These are phyloP conservation scores for Pseudocercospora crystallina DNA, from an alignment of 2,329 filamentous ascomycete genomes.

Conservation along the genomic window DNA sequence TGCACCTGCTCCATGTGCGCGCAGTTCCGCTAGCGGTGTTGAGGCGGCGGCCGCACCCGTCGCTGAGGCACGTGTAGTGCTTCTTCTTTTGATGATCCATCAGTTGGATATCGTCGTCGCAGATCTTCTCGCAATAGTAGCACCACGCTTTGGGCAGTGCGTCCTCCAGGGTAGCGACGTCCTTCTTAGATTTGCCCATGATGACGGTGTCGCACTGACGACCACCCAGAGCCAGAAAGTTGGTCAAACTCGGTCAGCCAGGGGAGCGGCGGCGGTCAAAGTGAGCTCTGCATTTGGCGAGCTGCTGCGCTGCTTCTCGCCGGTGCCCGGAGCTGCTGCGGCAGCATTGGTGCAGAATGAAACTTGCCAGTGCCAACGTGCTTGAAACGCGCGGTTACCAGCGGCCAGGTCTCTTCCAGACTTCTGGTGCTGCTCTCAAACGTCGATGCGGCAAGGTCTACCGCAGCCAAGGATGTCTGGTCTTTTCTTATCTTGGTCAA, in stretches of 20 bases:
- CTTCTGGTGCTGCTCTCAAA: constrained; percentile 35
- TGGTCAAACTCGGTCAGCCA: too few relatives aligned
- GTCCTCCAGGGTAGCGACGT: constrained; percentile 83
- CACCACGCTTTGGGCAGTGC: constrained; percentile 88
- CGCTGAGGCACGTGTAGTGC: constrained; percentile 82
- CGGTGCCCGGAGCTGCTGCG: too few relatives aligned
- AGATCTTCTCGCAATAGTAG: constrained; percentile 99
- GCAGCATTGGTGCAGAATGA: too few relatives aligned
- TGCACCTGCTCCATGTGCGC: constrained; percentile 99
- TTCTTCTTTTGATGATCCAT: constrained; percentile 99
- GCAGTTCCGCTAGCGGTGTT: constrained; percentile 95
- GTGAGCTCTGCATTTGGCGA: too few relatives aligned
- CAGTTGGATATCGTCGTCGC: constrained; percentile 93
- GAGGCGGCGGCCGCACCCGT: constrained; percentile 79
- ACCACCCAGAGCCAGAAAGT: too few relatives aligned
- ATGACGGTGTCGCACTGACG: not conserved
- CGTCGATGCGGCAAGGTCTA: constrained; percentile 25
- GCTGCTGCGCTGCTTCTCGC: too few relatives aligned
- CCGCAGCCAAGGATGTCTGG: too few relatives aligned
- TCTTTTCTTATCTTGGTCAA: too few relatives aligned
- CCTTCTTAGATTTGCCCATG: constrained; percentile 58
- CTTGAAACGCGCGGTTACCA: constrained; percentile 73
- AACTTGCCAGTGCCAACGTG: constrained; percentile 51
- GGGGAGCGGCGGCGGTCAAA: too few relatives aligned
- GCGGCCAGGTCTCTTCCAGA: constrained; percentile 44